A percentile compares a stretch with the other conserved stretches of the same genome.
phyloP scores from a whole-genome alignment of 2,329 filamentous ascomycete species.

The Blastomyces silverae region DNA sequence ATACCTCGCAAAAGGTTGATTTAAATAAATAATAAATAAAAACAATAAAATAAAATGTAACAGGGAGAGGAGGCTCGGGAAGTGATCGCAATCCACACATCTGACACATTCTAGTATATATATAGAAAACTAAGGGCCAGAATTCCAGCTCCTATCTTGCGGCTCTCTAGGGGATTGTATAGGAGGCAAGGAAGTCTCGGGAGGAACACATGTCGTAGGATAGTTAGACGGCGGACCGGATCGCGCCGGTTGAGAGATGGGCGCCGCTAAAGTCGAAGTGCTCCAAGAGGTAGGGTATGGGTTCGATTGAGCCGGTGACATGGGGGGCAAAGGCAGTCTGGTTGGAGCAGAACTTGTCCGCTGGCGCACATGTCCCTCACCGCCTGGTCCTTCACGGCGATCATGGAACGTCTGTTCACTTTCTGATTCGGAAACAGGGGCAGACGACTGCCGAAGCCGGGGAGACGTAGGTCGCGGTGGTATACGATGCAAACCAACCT shows the following conservation, averaged over 20 bases:
- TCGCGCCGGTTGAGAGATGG: not conserved
- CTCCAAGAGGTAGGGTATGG: conserved; percentile 4
- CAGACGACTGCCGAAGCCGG: conserved; percentile 8
- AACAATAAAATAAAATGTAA: not conserved
- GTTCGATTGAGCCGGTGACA: conserved; percentile 10
- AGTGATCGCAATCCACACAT: not conserved
- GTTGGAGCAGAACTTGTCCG: conserved; percentile 15
- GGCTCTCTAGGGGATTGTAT: conserved; percentile 1
- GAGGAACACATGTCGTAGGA: not conserved
- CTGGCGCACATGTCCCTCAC: conserved; percentile 17
- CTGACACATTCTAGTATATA: not conserved
- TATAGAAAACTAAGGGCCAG: conserved; percentile 3
- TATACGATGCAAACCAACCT: conserved; percentile 15
- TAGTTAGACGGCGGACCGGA: not conserved
- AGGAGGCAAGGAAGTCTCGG: conserved; percentile 7
- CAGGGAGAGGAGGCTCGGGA: not conserved
- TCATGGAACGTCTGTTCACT: conserved; percentile 5
- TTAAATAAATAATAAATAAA: not conserved
- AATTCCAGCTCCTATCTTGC: conserved; percentile 14
- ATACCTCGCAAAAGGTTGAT: not conserved
- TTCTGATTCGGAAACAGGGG: conserved; percentile 13
- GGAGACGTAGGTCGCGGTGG: conserved; percentile 20
- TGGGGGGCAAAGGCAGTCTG: conserved; percentile 10
- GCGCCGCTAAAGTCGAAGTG: not conserved
- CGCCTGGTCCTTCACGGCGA: conserved; percentile 12